These are phyloP conservation scores for Rhododendron griersonianum DNA, from an alignment of 148 eudicot genomes.

Conservation along the genomic window DNA sequence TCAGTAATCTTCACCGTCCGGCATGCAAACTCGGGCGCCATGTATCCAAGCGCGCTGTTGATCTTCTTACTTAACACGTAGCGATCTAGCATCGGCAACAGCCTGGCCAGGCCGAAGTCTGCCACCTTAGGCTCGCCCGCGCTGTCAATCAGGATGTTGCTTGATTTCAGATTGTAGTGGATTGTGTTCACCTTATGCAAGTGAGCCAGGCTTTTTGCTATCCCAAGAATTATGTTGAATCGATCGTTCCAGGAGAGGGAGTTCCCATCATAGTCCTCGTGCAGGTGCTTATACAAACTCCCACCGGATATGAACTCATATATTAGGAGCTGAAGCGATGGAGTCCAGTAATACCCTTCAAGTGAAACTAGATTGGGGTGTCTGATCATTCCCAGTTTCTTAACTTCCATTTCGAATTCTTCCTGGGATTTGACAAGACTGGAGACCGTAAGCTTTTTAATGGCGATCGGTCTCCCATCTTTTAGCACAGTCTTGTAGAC, in stretches of 20 bases:
- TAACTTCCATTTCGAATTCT: slow-evolving; percentile 80
- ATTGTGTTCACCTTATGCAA: slow-evolving; percentile 73
- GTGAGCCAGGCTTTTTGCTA: slow-evolving; percentile 80
- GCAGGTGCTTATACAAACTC: slow-evolving; percentile 73
- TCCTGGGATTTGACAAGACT: slow-evolving; percentile 88
- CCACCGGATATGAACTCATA: slow-evolving; percentile 74
- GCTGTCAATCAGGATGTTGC: slow-evolving; percentile 66
- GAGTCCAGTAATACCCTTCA: slow-evolving; percentile 92
- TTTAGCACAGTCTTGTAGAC: slow-evolving; percentile 77
- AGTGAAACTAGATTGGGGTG: slow-evolving; percentile 76
- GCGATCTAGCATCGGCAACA: slow-evolving; percentile 79
- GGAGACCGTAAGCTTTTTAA: slow-evolving; percentile 85
- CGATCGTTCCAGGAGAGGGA: slow-evolving; percentile 76
- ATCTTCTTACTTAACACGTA: slow-evolving; percentile 87
- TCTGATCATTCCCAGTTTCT: slow-evolving; percentile 68
- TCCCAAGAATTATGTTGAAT: slow-evolving; percentile 69
- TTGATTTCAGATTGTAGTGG: slow-evolving; percentile 88
- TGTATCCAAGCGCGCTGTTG: slow-evolving; percentile 90
- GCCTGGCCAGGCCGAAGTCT: slow-evolving; percentile 74
- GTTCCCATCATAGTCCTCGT: slow-evolving; percentile 55
- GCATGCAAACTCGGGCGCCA: slow-evolving; percentile 98
- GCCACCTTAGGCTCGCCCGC: slow-evolving; percentile 75
- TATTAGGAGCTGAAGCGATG: slow-evolving; percentile 79
- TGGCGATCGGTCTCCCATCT: slow-evolving; percentile 81
- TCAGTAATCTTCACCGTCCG: slow-evolving; percentile 77